Conservation (phyloP, 1,284 basidiomycete genomes). For the Boletus mariae region DNA sequence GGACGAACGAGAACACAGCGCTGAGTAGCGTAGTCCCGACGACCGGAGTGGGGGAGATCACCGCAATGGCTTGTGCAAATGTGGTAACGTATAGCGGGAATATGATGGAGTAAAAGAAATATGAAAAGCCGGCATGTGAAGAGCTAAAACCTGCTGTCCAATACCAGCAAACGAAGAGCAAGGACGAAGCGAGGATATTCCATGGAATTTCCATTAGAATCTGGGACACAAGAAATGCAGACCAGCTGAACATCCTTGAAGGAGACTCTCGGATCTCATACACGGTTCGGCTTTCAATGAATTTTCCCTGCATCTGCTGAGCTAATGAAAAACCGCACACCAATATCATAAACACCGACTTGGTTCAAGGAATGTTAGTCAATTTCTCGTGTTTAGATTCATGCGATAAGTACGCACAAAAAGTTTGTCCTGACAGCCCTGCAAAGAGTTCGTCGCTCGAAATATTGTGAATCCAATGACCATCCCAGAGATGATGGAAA, state of each 20-base stretch:
- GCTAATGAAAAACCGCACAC: conserved; percentile 13
- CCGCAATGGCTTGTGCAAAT: conserved; percentile 56
- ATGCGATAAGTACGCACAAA: conserved; percentile 40
- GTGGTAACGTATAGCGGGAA: conserved; percentile 51
- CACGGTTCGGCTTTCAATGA: conserved; percentile 38
- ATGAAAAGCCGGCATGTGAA: conserved; percentile 50
- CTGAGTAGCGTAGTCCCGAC: conserved; percentile 62
- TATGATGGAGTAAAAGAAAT: conserved; percentile 43
- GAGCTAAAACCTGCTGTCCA: conserved; percentile 57
- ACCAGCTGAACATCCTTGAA: conserved; percentile 81
- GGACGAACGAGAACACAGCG: conserved; percentile 54
- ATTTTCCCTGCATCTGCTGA: conserved; percentile 19
- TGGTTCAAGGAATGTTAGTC: background rate
- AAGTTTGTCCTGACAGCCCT: conserved; percentile 79
- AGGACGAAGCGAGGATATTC: conserved; percentile 52
- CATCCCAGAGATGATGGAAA: conserved; percentile 50
- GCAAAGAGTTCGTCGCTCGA: conserved; percentile 57
- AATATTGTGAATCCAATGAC: conserved; percentile 68
- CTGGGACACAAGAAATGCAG: conserved; percentile 61
- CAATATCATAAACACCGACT: conserved; percentile 14
- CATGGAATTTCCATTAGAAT: conserved; percentile 61
- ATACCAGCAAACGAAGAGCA: conserved; percentile 66
- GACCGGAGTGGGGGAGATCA: conserved; percentile 59
- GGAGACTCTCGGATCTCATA: conserved; percentile 74
- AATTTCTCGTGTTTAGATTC: too few species aligned